Evolutionary conservation across 441 rosid species (phyloP).

Genomic region (Metrosideros polymorpha): DNA sequence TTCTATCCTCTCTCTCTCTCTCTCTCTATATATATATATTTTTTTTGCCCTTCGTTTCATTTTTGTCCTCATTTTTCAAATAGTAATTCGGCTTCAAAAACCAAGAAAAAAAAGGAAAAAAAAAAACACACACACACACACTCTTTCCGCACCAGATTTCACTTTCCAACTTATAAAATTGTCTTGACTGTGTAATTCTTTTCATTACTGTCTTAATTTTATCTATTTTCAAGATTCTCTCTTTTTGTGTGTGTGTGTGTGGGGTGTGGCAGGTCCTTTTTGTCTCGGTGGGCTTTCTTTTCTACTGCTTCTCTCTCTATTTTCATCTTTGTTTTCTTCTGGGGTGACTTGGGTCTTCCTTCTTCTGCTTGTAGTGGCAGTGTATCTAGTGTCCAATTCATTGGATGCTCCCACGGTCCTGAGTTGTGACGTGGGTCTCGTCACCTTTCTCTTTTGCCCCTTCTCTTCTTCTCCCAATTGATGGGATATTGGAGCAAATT

Average conservation of each 20-base stretch:
- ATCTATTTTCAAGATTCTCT: neutral
- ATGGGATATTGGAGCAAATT: neutral
- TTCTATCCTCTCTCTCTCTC: neutral
- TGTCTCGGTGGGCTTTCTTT: neutral
- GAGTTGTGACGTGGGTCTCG: neutral
- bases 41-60: neutral
- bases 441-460: neutral
- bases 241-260: neutral
- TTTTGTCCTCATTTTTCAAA: no score
- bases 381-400: neutral
- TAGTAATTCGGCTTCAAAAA: no score
- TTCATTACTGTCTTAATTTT: neutral
- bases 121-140: no score
- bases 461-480: neutral
- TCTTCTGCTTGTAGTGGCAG: neutral
- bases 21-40: no score
- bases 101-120: neutral
- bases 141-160: neutral
- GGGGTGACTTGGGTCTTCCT: neutral
- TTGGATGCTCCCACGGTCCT: neutral
- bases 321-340: neutral
- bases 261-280: no score
- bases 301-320: neutral
- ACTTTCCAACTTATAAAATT: neutral
- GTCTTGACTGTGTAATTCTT: neutral